Evolutionary conservation across 768 basidiomycete genomes (phyloP), one percentile per base, ranked within the genome.

Genomic region (Plicaturopsis crispa): DNA sequence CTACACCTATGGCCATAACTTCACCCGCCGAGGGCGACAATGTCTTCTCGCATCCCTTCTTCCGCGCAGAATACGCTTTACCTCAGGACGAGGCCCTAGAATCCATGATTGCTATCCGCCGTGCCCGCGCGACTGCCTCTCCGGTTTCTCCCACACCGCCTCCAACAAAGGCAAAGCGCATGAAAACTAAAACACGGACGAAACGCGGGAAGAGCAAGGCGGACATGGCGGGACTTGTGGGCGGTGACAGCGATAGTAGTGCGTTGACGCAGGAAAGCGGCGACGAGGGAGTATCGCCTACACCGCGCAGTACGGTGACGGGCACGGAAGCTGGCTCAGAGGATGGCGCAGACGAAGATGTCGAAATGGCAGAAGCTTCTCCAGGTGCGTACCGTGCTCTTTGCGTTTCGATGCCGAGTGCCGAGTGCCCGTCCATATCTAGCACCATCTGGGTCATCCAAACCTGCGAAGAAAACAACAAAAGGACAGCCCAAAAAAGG

Each of bases 221-320:
- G 5, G 73, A 78, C 40, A 63, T 81, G 60, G 82, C 84, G 0
- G 84, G 84, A 0, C 58, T 87, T n/a, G 73, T 87, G 2, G 78
- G 75, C 11, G 85, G 85, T 1, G 84, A 89, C 50, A 88, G 86
- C 51, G 86, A 88, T 46, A 85, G 83, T 49, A 88, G 86, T 46
- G 86, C 82, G 19, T 55, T 89, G 49, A 89, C 85, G 3, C 78
- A 84, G 53, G 84, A 88, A 56, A 87, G 84, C 44, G 84, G 78
- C 5, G 86, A 88, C 40, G 86, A 89, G 51, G 74, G 67, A 33
- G 62, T 59, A 4, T 64, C 58, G 13, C 76, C 72, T 18, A 80
- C 79, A 6, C 77, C 79, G 1, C 64, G 73, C 49, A 85, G 83
- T 45, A 69, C 76, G 22, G 67, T 77, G 13, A 85, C 84, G 2